A percentile compares a stretch with the other conserved stretches of the same genome.
Conservation (phyloP, 2,329 filamentous ascomycete species). For the Dothideomycetidae sp. region DNA sequence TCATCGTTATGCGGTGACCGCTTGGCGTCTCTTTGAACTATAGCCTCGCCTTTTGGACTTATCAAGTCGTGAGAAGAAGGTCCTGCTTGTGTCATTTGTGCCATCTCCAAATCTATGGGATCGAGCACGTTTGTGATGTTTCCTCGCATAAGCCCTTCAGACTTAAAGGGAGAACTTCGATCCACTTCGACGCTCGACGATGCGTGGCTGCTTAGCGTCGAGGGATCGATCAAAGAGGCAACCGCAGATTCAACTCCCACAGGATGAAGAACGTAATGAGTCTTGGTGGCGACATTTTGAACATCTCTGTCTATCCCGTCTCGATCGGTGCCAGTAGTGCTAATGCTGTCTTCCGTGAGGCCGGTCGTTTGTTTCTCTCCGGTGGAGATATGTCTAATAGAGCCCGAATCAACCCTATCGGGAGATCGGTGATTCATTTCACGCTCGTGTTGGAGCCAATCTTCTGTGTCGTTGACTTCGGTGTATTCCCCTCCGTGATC, state of each 20-base stretch:
- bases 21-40: too few species aligned
- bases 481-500: conserved; percentile 19
- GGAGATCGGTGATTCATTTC: conserved; percentile 46
- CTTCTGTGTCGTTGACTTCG: conserved; percentile 28
- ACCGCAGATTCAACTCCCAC: conserved; percentile 75
- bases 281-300: conserved; percentile 55
- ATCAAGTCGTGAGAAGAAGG: too few species aligned
- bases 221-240: conserved; percentile 77
- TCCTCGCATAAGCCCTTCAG: background rate
- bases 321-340: conserved; percentile 38
- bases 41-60: too few species aligned
- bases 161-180: background rate
- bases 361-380: conserved; percentile 38
- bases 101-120: background rate
- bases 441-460: conserved; percentile 40
- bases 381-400: conserved; percentile 3
- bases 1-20: too few species aligned
- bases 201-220: conserved; percentile 43
- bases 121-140: background rate
- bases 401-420: conserved; percentile 26
- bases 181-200: conserved; percentile 14
- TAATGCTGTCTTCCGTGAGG: conserved; percentile 42
- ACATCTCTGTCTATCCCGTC: conserved; percentile 55
- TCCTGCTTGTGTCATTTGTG: background rate
- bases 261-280: conserved; percentile 59